Percentiles rank a stretch among this genome's conserved stretches.
These are phyloP conservation scores for Cytospora piceae DNA, from an alignment of 2,329 filamentous ascomycete genomes.

Conservation along the genomic window DNA sequence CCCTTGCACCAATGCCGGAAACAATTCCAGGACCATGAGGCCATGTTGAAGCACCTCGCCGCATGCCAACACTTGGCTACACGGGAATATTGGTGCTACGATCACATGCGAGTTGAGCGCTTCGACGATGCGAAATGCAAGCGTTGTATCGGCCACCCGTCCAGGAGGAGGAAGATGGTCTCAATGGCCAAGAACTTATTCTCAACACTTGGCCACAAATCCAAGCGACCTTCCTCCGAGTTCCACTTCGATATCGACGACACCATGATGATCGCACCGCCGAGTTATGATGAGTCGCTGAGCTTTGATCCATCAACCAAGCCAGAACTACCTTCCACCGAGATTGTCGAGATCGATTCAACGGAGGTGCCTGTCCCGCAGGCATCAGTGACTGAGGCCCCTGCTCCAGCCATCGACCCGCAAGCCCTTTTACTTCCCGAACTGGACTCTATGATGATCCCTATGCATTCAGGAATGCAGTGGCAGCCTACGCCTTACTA, in stretches of 20 bases:
- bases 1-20: conserved; percentile 56
- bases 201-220: conserved; percentile 54
- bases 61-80: conserved; percentile 51
- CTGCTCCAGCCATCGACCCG: conserved; percentile 38
- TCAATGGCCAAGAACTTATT: conserved; percentile 59
- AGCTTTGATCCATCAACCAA: conserved; percentile 38
- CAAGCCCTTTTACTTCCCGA: conserved; percentile 39
- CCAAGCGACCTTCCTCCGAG: conserved; percentile 41
- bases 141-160: conserved; percentile 53
- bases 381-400: conserved; percentile 25
- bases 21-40: conserved; percentile 55
- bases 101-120: conserved; percentile 55
- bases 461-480: conserved; percentile 34
- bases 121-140: conserved; percentile 58
- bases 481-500: conserved; percentile 35
- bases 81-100: conserved; percentile 61
- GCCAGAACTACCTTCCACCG: conserved; percentile 52
- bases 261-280: conserved; percentile 41
- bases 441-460: conserved; percentile 37
- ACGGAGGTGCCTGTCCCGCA: conserved; percentile 43
- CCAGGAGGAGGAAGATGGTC: conserved; percentile 55
- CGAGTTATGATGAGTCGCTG: conserved; percentile 50
- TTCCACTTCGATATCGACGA: conserved; percentile 39
- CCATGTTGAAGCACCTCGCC: conserved; percentile 58
- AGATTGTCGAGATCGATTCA: conserved; percentile 59